Conservation (phyloP, 345 rosid species). For the Streptanthus diversifolius region DNA sequence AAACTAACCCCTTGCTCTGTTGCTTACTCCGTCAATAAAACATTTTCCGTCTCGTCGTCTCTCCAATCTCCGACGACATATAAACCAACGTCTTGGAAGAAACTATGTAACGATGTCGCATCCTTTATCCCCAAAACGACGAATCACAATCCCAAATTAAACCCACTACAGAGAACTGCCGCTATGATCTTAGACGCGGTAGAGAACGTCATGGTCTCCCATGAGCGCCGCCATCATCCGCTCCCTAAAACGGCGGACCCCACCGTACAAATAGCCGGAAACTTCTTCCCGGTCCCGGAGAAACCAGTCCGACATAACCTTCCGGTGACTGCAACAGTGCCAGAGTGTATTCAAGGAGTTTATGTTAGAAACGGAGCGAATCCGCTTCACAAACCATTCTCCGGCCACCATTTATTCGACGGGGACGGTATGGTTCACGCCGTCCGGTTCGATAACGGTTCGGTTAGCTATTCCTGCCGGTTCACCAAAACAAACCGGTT, state of each 20-base stretch:
- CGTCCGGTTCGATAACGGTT: constrained; percentile 46
- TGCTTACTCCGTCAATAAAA: constrained; percentile 16
- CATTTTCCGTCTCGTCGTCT: constrained; percentile 25
- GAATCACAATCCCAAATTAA: constrained; percentile 33
- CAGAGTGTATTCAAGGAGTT: constrained; percentile 58
- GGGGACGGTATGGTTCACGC: constrained; percentile 92
- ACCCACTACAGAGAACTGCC: constrained; percentile 53
- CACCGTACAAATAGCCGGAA: constrained; percentile 61
- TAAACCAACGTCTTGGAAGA: constrained; percentile 28
- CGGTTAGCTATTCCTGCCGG: constrained; percentile 67
- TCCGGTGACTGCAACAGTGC: constrained; percentile 57
- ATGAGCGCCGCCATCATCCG: constrained; percentile 45
- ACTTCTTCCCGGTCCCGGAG: constrained; percentile 77
- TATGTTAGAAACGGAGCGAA: constrained; percentile 85
- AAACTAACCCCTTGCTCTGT: constrained; percentile 17
- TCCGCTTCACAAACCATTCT: constrained; percentile 68
- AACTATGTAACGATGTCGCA: constrained; percentile 21
- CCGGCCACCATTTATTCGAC: constrained; percentile 86
- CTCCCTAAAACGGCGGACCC: constrained; percentile 79
- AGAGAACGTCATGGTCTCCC: constrained; percentile 52
- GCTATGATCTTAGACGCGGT: constrained; percentile 54
- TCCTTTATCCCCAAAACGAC: constrained; percentile 10
- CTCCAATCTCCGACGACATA: constrained; percentile 35
- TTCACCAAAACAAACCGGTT: constrained; percentile 67
- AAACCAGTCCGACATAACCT: constrained; percentile 51